Conservation (phyloP, 495 filamentous ascomycete species). For the Lepraria neglecta region DNA sequence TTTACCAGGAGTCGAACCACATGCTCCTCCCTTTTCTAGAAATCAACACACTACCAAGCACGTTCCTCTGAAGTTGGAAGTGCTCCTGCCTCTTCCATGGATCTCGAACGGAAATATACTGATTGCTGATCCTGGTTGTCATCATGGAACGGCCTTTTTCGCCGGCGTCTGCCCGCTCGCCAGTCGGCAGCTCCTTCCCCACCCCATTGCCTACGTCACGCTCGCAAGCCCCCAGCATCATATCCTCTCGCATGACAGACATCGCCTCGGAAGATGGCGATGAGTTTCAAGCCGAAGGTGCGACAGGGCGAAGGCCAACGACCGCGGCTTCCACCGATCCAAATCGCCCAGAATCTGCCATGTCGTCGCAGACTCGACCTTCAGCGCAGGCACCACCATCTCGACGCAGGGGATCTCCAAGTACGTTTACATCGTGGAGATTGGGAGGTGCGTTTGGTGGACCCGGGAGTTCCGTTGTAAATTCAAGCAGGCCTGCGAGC, state of each 20-base stretch:
- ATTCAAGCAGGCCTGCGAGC: slow-evolving; percentile 45
- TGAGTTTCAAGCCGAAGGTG: slow-evolving; percentile 21
- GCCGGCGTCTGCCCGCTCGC: slow-evolving; percentile 9
- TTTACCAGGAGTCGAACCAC: background rate
- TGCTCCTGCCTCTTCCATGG: slow-evolving; percentile 2
- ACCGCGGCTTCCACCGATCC: slow-evolving; percentile 32
- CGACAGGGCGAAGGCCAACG: slow-evolving; percentile 32
- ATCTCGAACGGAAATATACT: background rate
- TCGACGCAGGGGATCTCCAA: slow-evolving; percentile 36
- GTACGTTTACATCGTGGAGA: slow-evolving; percentile 29
- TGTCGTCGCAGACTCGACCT: slow-evolving; percentile 41
- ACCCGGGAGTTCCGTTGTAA: slow-evolving; percentile 31
- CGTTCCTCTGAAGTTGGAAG: background rate
- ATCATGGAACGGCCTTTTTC: slow-evolving; percentile 18
- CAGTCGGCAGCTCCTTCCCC: slow-evolving; percentile 28
- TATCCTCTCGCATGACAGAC: slow-evolving; percentile 83
- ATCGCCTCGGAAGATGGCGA: slow-evolving; percentile 54
- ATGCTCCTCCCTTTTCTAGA: background rate
- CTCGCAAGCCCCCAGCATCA: slow-evolving; percentile 51
- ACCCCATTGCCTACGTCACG: slow-evolving; percentile 26
- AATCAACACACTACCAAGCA: background rate
- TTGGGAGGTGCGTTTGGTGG: slow-evolving; percentile 34
- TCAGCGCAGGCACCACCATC: slow-evolving; percentile 41
- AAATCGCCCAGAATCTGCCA: slow-evolving; percentile 33
- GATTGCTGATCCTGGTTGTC: background rate